Evolutionary conservation across 108 stramenopile genomes (phyloP).

Genomic region (Cyclostephanos tholiformis): DNA sequence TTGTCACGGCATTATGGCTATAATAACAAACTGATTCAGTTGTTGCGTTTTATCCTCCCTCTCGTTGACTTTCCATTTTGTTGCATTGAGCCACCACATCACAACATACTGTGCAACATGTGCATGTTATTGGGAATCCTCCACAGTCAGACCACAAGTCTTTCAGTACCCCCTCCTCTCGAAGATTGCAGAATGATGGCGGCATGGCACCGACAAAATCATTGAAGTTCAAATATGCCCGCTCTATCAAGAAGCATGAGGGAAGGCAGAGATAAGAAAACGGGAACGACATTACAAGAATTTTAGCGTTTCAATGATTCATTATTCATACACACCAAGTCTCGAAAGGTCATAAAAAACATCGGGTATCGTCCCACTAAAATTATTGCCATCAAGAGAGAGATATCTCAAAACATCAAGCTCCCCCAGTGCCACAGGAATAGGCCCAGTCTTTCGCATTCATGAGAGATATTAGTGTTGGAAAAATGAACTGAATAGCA

Average conservation of each 20-base stretch:
- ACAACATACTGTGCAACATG: slow-evolving; percentile 50
- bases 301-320: background rate
- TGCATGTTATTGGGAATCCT: slow-evolving; percentile 47
- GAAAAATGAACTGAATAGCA: background rate
- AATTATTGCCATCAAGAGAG: slow-evolving; percentile 46
- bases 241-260: slow-evolving; percentile 11
- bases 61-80: slow-evolving; percentile 41
- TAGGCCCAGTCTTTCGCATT: slow-evolving; percentile 24
- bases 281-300: background rate
- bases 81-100: slow-evolving; percentile 50
- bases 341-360: slow-evolving; percentile 24
- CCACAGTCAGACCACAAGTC: slow-evolving; percentile 51
- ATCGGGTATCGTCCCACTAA: slow-evolving; percentile 43
- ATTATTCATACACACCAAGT: slow-evolving; percentile 29
- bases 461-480: slow-evolving; percentile 4
- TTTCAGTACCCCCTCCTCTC: slow-evolving; percentile 29
- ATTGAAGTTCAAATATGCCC: slow-evolving; percentile 44
- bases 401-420: slow-evolving; percentile 41
- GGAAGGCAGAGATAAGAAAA: background rate
- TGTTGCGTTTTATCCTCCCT: slow-evolving; percentile 11
- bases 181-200: slow-evolving; percentile 37
- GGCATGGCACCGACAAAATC: slow-evolving; percentile 46
- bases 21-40: background rate
- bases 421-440: slow-evolving; percentile 36
- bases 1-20: background rate